Evolutionary conservation across 2,329 filamentous ascomycete genomes (phyloP).

Genomic region (Fusarium decemcellulare): DNA sequence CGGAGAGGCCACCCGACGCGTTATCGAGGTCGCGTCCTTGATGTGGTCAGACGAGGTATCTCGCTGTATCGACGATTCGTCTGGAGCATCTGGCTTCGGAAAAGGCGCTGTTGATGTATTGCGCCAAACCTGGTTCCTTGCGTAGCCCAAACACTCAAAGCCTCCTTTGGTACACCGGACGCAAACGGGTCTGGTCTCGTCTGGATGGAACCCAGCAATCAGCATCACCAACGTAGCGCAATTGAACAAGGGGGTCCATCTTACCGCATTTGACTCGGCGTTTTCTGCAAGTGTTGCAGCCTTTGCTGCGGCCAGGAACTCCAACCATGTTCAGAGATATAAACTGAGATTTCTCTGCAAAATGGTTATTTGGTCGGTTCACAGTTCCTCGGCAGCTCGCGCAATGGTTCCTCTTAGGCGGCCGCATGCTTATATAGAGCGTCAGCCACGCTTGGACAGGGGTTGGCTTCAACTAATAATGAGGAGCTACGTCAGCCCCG

Average conservation of each 20-base stretch:
- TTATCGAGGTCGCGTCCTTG: neutral
- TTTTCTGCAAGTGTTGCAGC: conserved; percentile 38
- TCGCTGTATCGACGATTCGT: neutral
- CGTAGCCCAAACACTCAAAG: neutral
- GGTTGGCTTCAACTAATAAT: neutral
- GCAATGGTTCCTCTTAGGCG: neutral
- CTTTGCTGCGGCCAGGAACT: conserved; percentile 38
- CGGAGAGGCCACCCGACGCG: conserved; percentile 6
- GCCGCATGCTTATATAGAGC: neutral
- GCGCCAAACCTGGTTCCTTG: neutral
- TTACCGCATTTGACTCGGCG: conserved; percentile 36
- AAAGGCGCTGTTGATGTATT: neutral
- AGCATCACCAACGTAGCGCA: neutral
- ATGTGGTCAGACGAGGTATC: neutral
- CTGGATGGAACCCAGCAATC: neutral
- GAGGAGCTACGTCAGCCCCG: neutral
- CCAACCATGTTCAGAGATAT: conserved; percentile 23
- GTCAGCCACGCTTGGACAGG: neutral
- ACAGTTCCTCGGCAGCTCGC: neutral
- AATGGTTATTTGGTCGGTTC: no score
- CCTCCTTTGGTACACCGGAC: neutral
- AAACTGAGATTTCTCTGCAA: neutral
- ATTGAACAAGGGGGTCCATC: neutral
- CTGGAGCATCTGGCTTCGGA: neutral
- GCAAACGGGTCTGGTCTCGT: neutral